Evolutionary conservation across 768 basidiomycete species (phyloP).

Genomic region (Leccinum truebloodii): DNA sequence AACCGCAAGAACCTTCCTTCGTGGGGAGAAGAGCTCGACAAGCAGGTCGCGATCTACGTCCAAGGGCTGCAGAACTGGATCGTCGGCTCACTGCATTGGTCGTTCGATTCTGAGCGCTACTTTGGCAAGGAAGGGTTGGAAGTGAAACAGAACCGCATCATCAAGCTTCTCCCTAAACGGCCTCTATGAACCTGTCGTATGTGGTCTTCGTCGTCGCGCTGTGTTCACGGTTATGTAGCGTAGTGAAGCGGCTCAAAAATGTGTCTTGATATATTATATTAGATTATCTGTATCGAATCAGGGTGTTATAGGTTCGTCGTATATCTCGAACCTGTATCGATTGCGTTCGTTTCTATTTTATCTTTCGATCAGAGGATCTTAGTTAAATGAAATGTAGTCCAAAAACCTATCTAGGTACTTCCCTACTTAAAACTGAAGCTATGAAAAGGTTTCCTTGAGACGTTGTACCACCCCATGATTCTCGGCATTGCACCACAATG

Average conservation of each 20-base stretch:
- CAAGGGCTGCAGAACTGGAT: slow-evolving; percentile 71
- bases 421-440: not conserved
- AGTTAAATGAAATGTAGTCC: not conserved
- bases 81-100: slow-evolving; percentile 72
- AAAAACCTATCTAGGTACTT: slow-evolving; percentile 1
- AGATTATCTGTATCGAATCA: slow-evolving; percentile 10
- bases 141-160: slow-evolving; percentile 53
- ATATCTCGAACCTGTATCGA: not conserved
- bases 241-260: not conserved
- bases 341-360: slow-evolving; percentile 16
- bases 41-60: slow-evolving; percentile 57
- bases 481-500: not conserved
- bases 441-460: not conserved
- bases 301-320: slow-evolving; percentile 2
- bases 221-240: not conserved
- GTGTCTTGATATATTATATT: slow-evolving; percentile 1
- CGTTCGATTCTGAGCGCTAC: slow-evolving; percentile 67
- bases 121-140: slow-evolving; percentile 58
- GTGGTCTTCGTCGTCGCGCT: not conserved
- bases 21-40: slow-evolving; percentile 62
- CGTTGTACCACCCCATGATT: not conserved
- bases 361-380: slow-evolving; percentile 8
- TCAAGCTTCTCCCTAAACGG: slow-evolving; percentile 49
- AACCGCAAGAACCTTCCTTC: slow-evolving; percentile 53
- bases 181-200: slow-evolving; percentile 18